Conservation (phyloP, 2,329 filamentous ascomycete species). For the Erysiphe neolycopersici region DNA sequence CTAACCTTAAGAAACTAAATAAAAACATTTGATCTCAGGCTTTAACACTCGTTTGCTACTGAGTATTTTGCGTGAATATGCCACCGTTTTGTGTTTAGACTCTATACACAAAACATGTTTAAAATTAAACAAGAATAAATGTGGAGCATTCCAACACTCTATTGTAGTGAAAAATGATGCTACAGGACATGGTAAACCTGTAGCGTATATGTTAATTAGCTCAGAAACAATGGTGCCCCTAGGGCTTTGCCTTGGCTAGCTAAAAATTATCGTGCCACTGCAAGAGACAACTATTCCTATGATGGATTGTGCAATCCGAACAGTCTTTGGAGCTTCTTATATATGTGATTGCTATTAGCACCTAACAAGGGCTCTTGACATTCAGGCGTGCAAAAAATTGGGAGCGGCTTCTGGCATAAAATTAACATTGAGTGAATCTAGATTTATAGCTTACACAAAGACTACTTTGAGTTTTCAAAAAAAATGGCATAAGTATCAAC, state of each 20-base stretch:
- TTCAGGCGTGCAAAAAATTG: not conserved
- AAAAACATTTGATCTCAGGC: not conserved
- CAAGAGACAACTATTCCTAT: not conserved
- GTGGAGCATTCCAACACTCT: no score
- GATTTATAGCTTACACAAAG: not conserved
- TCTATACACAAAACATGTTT: no score
- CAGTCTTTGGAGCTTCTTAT: not conserved
- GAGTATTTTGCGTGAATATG: not conserved
- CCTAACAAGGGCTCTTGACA: not conserved
- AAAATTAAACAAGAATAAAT: no score
- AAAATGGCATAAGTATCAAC: not conserved
- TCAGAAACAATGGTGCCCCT: not conserved
- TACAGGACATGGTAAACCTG: not conserved
- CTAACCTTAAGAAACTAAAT: not conserved
- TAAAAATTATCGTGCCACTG: not conserved
- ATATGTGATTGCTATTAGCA: not conserved
- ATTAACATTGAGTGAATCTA: not conserved
- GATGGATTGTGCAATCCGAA: not conserved
- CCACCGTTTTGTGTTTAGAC: not conserved
- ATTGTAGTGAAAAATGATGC: no score
- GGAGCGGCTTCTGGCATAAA: no score
- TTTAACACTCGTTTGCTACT: not conserved
- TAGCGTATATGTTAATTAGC: not conserved
- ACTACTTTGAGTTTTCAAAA: not conserved
- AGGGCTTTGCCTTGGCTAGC: not conserved